Percentiles rank a stretch among this genome's conserved stretches.
phyloP scores from a whole-genome alignment of 495 filamentous ascomycete genomes.

The Thermothielavioides terrestris region DNA sequence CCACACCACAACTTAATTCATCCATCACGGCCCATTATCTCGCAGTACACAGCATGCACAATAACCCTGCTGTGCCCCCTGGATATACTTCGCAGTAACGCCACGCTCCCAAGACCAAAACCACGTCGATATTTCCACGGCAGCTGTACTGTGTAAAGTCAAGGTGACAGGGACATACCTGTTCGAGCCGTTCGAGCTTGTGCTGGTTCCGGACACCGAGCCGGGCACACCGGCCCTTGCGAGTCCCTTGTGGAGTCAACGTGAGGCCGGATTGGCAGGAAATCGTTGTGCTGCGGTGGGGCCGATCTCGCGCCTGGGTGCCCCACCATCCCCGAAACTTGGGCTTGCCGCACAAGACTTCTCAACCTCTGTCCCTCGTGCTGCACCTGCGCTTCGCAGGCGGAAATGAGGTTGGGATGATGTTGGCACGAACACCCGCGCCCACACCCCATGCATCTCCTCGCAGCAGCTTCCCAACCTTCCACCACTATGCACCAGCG shows the following conservation, averaged over 20 bases:
- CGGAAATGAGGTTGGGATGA: slow-evolving; percentile 31
- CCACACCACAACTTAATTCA: no score
- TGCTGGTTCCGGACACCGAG: slow-evolving; percentile 2
- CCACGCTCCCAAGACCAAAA: no score
- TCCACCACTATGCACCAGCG: slow-evolving; percentile 41
- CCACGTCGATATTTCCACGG: no score
- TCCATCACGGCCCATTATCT: no score
- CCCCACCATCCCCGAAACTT: slow-evolving; percentile 13
- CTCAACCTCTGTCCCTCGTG: slow-evolving; percentile 5
- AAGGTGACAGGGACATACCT: no score
- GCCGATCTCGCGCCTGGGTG: slow-evolving; percentile 3
- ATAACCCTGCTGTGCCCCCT: no score
- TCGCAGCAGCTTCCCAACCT: slow-evolving; percentile 25
- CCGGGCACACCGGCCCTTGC: background rate
- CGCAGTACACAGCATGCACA: no score
- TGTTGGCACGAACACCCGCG: slow-evolving; percentile 43
- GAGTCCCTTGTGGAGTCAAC: slow-evolving; percentile 8
- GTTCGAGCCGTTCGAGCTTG: background rate
- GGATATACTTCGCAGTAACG: no score
- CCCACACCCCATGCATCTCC: slow-evolving; percentile 40
- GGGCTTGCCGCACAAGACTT: slow-evolving; percentile 9
- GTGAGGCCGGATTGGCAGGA: background rate
- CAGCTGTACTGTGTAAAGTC: no score
- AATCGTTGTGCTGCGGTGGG: background rate
- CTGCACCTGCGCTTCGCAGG: slow-evolving; percentile 17